phyloP scores from a whole-genome alignment of 352 stramenopile species.

The Pythium brachiatum region DNA sequence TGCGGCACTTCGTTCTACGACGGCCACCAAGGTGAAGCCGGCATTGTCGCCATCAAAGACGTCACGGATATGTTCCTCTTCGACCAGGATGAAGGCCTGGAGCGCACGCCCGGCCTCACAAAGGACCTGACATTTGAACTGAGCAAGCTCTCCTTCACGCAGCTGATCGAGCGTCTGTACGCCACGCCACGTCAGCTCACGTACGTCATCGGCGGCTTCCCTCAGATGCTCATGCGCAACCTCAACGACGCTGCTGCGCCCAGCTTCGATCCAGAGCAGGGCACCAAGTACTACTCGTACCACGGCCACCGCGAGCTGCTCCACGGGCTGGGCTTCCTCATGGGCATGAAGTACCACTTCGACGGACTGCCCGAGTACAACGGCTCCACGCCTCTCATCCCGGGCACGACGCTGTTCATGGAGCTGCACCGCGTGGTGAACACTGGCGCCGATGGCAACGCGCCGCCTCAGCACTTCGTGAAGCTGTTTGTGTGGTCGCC shows the following conservation, averaged over 20 bases:
- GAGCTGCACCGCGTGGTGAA: constrained; percentile 49
- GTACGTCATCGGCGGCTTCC: constrained; percentile 65
- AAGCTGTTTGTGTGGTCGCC: constrained; percentile 75
- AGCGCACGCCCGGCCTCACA: constrained; percentile 44
- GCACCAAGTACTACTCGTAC: constrained; percentile 75
- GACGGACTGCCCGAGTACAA: constrained; percentile 56
- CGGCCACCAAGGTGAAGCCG: constrained; percentile 26
- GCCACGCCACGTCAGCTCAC: constrained; percentile 64
- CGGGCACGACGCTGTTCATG: constrained; percentile 73
- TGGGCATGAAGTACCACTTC: constrained; percentile 81
- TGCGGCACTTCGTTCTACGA: constrained; percentile 55
- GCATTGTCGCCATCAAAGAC: constrained; percentile 68
- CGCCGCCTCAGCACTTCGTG: constrained; percentile 41
- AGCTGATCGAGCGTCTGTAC: constrained; percentile 74
- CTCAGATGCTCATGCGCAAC: constrained; percentile 58
- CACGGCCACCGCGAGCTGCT: constrained; percentile 80
- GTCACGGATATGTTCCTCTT: constrained; percentile 75
- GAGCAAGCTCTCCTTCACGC: constrained; percentile 60
- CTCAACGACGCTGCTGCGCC: constrained; percentile 43
- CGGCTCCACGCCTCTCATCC: constrained; percentile 61
- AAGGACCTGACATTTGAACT: constrained; percentile 44
- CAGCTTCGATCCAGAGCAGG: constrained; percentile 26
- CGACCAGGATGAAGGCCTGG: constrained; percentile 56
- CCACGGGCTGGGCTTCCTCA: constrained; percentile 73
- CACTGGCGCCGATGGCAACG: constrained; percentile 18